phyloP scores from a whole-genome alignment of 1,284 basidiomycete species.

The Ceratobasidium sp. region DNA sequence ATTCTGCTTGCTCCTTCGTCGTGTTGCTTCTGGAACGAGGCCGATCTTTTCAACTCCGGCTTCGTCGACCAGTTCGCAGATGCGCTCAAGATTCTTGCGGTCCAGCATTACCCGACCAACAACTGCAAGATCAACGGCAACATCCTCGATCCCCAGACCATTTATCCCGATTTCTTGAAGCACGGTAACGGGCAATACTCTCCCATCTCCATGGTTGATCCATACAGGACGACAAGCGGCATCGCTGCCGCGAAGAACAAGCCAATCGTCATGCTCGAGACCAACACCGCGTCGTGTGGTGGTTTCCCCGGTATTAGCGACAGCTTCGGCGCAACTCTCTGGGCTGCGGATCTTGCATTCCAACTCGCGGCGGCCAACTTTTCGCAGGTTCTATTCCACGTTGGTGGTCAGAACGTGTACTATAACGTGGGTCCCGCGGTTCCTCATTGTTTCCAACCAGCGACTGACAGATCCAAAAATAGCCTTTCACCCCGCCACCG shows the following conservation, averaged over 20 bases:
- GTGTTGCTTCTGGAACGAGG: constrained; percentile 59
- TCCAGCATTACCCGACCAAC: constrained; percentile 49
- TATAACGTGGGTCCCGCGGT: constrained; percentile 68
- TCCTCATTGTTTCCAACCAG: not conserved
- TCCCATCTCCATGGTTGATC: constrained; percentile 51
- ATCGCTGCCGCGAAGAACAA: constrained; percentile 48
- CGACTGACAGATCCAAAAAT: constrained; percentile 21
- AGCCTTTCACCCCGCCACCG: constrained; percentile 69
- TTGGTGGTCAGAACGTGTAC: constrained; percentile 75
- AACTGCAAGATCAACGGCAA: constrained; percentile 52
- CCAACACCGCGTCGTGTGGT: constrained; percentile 62
- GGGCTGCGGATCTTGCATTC: constrained; percentile 64
- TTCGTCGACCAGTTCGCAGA: constrained; percentile 56
- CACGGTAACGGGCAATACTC: constrained; percentile 55
- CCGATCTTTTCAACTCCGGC: constrained; percentile 57
- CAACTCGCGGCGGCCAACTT: constrained; percentile 63
- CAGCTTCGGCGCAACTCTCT: constrained; percentile 61
- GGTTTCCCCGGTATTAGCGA: constrained; percentile 62
- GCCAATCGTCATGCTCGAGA: constrained; percentile 61
- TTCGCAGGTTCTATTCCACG: constrained; percentile 65
- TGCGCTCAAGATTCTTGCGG: constrained; percentile 54
- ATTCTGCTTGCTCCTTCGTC: constrained; percentile 75
- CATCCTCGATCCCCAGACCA: constrained; percentile 54
- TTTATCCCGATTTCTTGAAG: constrained; percentile 58
- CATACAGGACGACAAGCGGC: constrained; percentile 52